phyloP scores from a whole-genome alignment of 257 asterid species.

The Solanum bulbocastanum region DNA sequence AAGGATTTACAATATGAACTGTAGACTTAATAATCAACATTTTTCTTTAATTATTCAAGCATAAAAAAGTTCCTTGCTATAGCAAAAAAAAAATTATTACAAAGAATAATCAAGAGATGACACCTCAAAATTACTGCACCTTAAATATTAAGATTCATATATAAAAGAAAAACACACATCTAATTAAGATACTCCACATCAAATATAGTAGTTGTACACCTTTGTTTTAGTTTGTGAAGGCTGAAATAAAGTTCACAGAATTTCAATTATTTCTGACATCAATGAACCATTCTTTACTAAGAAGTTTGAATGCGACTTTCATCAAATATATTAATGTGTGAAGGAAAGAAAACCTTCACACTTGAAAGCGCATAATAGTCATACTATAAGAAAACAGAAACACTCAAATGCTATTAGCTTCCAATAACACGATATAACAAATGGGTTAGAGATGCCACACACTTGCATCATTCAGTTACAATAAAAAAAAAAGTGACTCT shows the following conservation, averaged over 20 bases:
- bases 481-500: too few relatives aligned
- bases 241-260: background rate
- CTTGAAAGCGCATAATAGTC: background rate
- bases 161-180: background rate
- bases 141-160: background rate
- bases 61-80: background rate
- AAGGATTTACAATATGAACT: background rate
- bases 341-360: background rate
- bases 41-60: background rate
- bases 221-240: background rate
- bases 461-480: background rate
- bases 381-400: background rate
- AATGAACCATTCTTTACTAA: background rate
- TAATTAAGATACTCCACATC: too few relatives aligned
- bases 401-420: too few relatives aligned
- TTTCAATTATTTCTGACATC: slow-evolving; percentile 1
- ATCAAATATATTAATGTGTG: background rate
- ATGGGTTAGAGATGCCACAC: background rate
- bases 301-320: background rate
- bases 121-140: background rate
- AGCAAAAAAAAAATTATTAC: background rate
- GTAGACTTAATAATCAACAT: background rate
- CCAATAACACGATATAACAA: too few relatives aligned
- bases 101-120: background rate
- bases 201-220: background rate